Conservation (phyloP, 2,329 filamentous ascomycete species). For the Aulographum hederae region DNA sequence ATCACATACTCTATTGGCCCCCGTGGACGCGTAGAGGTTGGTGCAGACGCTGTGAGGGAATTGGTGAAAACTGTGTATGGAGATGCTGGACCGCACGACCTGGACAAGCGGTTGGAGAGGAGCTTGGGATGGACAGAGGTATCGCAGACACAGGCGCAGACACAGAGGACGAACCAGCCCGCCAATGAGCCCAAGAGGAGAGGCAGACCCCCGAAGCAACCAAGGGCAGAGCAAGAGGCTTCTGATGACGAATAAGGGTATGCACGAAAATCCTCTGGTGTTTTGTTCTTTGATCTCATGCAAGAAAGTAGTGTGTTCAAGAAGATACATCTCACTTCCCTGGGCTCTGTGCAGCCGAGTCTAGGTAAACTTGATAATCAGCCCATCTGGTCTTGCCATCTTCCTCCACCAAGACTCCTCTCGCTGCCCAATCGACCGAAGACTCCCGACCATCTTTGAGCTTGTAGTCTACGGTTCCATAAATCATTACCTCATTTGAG, state of each 20-base stretch:
- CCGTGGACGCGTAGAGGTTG: conserved; percentile 70
- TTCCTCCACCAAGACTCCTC: conserved; percentile 30
- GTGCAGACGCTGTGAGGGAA: conserved; percentile 53
- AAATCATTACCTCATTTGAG: conserved; percentile 33
- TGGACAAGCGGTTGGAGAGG: conserved; percentile 15
- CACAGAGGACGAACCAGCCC: too few species aligned
- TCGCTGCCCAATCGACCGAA: conserved; percentile 35
- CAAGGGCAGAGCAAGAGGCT: too few species aligned
- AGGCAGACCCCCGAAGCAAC: too few species aligned
- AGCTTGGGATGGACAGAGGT: conserved; percentile 11
- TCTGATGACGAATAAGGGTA: too few species aligned
- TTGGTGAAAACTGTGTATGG: conserved; percentile 43
- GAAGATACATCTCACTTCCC: too few species aligned
- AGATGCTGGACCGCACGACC: conserved; percentile 12
- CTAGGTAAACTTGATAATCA: conserved; percentile 4
- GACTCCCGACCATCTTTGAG: conserved; percentile 26
- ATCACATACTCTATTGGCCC: conserved; percentile 74
- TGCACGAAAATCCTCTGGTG: too few species aligned
- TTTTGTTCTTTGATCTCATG: too few species aligned
- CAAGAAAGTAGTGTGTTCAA: too few species aligned
- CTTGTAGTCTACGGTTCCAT: conserved; percentile 32
- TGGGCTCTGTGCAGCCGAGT: too few species aligned
- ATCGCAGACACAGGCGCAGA: too few species aligned
- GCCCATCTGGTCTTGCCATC: conserved; percentile 1
- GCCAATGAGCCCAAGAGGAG: too few species aligned